These are phyloP conservation scores for Microcos paniculata DNA, from an alignment of 345 rosid genomes.

Conservation along the genomic window DNA sequence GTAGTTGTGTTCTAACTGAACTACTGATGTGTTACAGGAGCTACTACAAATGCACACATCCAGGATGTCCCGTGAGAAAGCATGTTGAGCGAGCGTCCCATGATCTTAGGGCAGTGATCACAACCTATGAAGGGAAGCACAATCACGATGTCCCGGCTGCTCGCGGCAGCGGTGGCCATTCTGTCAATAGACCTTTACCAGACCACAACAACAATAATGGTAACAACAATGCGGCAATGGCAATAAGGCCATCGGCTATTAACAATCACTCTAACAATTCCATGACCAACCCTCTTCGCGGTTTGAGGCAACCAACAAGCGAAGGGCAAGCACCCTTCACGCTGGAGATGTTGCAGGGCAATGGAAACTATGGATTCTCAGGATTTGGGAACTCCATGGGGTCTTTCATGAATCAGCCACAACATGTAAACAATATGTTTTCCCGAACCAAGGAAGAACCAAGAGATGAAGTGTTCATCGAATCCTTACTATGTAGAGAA, in stretches of 20 bases:
- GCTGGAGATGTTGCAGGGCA: conserved; percentile 47
- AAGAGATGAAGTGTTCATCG: conserved; percentile 55
- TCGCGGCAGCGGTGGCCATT: conserved; percentile 63
- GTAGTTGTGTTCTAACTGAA: not conserved
- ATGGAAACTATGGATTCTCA: conserved; percentile 35
- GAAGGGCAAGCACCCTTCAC: conserved; percentile 41
- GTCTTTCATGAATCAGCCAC: conserved; percentile 37
- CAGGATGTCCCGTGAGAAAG: conserved; percentile 85
- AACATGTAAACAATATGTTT: conserved; percentile 23
- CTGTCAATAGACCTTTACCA: conserved; percentile 32
- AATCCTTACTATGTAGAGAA: conserved; percentile 41
- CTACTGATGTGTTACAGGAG: conserved; percentile 45
- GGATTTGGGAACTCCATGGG: conserved; percentile 42
- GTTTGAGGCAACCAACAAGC: conserved; percentile 19
- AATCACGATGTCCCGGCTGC: conserved; percentile 84
- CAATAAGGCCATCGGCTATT: conserved; percentile 33
- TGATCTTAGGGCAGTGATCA: conserved; percentile 79
- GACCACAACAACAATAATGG: conserved; percentile 22
- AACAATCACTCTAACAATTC: conserved; percentile 24
- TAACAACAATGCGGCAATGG: conserved; percentile 22
- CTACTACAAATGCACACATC: conserved; percentile 82
- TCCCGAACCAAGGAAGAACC: conserved; percentile 57
- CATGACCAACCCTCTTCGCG: conserved; percentile 26
- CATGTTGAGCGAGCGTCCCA: conserved; percentile 92
- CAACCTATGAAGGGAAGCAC: conserved; percentile 96